Base-by-base conservation (phyloP, 768 basidiomycete species). In the Podaxis sp. region DNA sequence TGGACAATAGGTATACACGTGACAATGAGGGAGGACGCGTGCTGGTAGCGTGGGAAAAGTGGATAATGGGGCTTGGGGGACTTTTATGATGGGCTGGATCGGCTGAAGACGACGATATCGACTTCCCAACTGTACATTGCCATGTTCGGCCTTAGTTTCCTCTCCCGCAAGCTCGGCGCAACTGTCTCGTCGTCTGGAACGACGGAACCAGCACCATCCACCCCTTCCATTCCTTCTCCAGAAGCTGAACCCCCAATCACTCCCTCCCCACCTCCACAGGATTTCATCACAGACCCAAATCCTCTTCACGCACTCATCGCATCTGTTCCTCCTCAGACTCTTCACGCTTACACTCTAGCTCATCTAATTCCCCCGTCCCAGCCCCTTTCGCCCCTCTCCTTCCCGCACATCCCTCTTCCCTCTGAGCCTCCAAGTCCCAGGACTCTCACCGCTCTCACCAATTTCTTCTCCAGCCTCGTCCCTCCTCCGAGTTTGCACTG, bases 401-500 rank as follows among this genome's bases (percentile, higher is more conserved):
- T 56, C 66, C 58, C 62, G 58, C 60, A 64, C 72, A 69, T 54
- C 63, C 58, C 69, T 75, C 10, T 78, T 82, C 65, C 84, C 80
- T 7, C 75, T 80, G 60, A 65, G 48, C 60, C 70, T 56, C 51
- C 48, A 72, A 22, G 78, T 78, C 54, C 61, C 11, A 50, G 24
- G 28, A 62, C 37, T 0, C 76, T 89, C 4, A 67, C 78, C 13
- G 73, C 80, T 17, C 76, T 92, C 5, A 75, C 82, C 2, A 50
- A 76, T 0, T 92, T 92, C 73, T 91, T 91, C 71, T 72, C 82
- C 4, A 69, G 79, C 2, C 85, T 93, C 51, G 75, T 78, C 0
- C 88, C 88, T 0, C 91, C 91, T 1, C 89, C 88, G 2, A 75
- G 77, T 44, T 77, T 90, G 10, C 91, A 93, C 66, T 93, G 91